Evolutionary conservation across 768 basidiomycete species (phyloP).

Genomic region (Boletus fagicola): DNA sequence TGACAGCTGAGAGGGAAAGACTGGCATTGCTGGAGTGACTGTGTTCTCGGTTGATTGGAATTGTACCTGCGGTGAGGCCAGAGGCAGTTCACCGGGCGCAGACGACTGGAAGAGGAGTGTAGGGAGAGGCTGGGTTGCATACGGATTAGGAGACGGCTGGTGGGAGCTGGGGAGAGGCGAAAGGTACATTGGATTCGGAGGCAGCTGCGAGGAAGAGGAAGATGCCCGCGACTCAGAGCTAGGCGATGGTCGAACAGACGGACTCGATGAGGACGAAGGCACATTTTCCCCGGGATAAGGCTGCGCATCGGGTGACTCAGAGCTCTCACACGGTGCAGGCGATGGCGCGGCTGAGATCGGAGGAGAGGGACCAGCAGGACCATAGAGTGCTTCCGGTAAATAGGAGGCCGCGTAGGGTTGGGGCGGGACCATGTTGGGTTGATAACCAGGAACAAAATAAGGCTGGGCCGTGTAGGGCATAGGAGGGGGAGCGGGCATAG

Average conservation of each 20-base stretch:
- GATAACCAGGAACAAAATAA: not conserved
- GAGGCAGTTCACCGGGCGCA: not conserved
- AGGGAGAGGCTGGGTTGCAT: conserved; percentile 9
- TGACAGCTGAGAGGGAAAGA: conserved; percentile 5
- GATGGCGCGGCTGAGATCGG: conserved; percentile 52
- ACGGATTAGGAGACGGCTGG: conserved; percentile 10
- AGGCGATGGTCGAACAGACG: conserved; percentile 10
- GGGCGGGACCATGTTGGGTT: conserved; percentile 12
- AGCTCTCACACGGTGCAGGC: conserved; percentile 30
- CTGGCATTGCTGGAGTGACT: not conserved
- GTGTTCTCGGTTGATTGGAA: not conserved
- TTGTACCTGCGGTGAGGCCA: conserved; percentile 1
- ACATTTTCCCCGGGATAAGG: conserved; percentile 11
- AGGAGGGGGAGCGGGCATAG: not conserved
- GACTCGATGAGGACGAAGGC: conserved; percentile 14
- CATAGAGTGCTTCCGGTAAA: conserved; percentile 27
- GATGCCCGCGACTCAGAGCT: conserved; percentile 18
- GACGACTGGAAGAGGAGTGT: conserved; percentile 1
- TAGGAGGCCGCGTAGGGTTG: conserved; percentile 25
- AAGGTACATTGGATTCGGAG: not conserved
- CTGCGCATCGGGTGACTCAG: conserved; percentile 13
- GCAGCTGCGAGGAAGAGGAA: conserved; percentile 17
- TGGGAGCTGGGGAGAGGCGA: conserved; percentile 14
- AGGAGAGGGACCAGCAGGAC: conserved; percentile 48
- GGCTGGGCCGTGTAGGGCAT: not conserved